phyloP scores from a whole-genome alignment of 2,329 filamentous ascomycete genomes.

The Clarireedia homoeocarpa region DNA sequence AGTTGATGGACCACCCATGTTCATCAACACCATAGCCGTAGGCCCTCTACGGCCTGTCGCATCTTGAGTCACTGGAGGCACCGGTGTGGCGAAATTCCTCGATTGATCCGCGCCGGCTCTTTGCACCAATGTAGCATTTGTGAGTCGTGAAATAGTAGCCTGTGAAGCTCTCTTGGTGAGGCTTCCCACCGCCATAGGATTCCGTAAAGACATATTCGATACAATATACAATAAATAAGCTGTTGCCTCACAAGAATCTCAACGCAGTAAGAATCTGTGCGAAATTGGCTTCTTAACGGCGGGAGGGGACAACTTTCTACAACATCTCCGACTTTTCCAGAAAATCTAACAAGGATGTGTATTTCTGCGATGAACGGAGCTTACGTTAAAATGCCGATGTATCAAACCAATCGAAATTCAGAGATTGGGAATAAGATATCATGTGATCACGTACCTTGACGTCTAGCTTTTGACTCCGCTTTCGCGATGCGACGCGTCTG shows the following conservation, averaged over 20 bases:
- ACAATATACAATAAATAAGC: not conserved
- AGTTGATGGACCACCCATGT: slow-evolving; percentile 94
- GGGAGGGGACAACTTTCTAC: slow-evolving; percentile 1
- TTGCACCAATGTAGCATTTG: slow-evolving; percentile 31
- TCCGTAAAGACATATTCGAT: slow-evolving; percentile 34
- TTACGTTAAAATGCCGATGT: not conserved
- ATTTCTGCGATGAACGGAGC: not conserved
- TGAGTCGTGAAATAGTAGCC: slow-evolving; percentile 23
- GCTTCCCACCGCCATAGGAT: slow-evolving; percentile 23
- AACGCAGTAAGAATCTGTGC: not conserved
- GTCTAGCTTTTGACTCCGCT: not conserved
- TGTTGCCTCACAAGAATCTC: not conserved
- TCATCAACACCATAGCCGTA: slow-evolving; percentile 97
- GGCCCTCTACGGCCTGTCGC: slow-evolving; percentile 64
- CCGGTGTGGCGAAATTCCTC: slow-evolving; percentile 50
- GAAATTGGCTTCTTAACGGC: not conserved
- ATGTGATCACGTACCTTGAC: not conserved
- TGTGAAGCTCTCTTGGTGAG: slow-evolving; percentile 26
- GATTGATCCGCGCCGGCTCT: slow-evolving; percentile 28
- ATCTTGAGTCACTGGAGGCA: slow-evolving; percentile 75
- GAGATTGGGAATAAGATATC: not conserved
- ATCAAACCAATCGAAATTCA: not conserved
- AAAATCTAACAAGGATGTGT: slow-evolving; percentile 1
- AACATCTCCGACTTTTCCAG: not conserved
- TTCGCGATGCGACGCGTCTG: slow-evolving; percentile 5